These are phyloP conservation scores for Mucor mucedo DNA, from an alignment of 371 early-diverging fungal species.

Conservation along the genomic window DNA sequence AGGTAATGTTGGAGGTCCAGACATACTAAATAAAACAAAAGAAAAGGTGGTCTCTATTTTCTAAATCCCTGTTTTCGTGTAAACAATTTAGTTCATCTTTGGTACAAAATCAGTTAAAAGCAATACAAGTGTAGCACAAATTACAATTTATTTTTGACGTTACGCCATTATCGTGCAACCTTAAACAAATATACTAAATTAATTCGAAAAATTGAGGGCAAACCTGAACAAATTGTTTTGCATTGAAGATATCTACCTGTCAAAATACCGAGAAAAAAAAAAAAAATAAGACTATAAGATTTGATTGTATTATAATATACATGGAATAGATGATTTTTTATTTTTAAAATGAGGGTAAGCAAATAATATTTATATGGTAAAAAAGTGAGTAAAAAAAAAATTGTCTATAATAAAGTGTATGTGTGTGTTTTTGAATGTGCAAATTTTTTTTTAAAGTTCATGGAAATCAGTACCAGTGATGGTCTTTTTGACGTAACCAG, in stretches of 20 bases:
- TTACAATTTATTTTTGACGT: not conserved
- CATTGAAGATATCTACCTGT: too few relatives aligned
- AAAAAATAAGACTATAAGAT: too few relatives aligned
- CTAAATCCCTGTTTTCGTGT: not conserved
- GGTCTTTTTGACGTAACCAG: conserved; percentile 84
- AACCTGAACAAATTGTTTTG: too few relatives aligned
- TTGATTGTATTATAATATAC: not conserved
- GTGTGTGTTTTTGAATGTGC: not conserved
- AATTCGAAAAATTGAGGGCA: too few relatives aligned
- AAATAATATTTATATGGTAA: not conserved
- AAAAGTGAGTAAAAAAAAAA: not conserved
- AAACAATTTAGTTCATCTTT: not conserved
- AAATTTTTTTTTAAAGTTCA: conserved; percentile 36
- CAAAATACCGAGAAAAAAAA: too few relatives aligned
- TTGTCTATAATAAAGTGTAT: not conserved
- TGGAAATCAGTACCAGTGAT: conserved; percentile 81
- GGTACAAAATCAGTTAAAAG: not conserved
- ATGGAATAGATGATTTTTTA: not conserved
- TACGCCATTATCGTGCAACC: not conserved
- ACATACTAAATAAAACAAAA: not conserved
- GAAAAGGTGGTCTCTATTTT: too few relatives aligned
- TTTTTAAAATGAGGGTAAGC: not conserved
- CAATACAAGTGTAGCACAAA: not conserved
- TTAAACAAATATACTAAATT: too few relatives aligned
- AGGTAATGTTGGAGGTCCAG: not conserved